A percentile compares a stretch with the other conserved stretches of the same genome.
These are phyloP conservation scores for Coccomyxa sp. DNA, from an alignment of 139 green algal species.

Conservation along the genomic window DNA sequence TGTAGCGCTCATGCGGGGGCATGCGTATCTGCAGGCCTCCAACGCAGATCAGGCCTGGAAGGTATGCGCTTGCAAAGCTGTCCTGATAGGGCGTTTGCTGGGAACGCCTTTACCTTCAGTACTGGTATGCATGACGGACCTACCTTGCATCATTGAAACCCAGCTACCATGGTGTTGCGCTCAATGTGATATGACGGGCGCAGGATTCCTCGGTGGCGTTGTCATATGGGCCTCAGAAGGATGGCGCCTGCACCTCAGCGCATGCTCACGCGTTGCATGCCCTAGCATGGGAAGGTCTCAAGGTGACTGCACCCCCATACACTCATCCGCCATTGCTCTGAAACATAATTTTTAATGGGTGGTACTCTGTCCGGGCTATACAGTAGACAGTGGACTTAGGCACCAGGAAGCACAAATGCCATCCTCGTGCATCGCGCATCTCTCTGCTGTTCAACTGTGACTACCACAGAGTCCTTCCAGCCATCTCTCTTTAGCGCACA, in stretches of 20 bases:
- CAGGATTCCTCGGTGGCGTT: conserved; percentile 15
- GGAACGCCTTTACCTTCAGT: background rate
- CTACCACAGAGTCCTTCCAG: no score
- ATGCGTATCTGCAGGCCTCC: conserved; percentile 1
- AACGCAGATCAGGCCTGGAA: conserved; percentile 5
- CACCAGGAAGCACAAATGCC: background rate
- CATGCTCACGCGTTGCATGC: conserved; percentile 23
- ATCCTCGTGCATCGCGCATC: background rate
- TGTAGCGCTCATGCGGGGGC: conserved; percentile 16
- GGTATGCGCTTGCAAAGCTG: background rate
- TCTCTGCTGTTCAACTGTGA: background rate
- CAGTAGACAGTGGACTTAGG: background rate
- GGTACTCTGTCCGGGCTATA: background rate
- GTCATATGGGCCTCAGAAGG: conserved; percentile 9
- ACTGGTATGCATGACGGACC: background rate
- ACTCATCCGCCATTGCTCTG: background rate
- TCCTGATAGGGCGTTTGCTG: no score
- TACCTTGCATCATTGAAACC: background rate
- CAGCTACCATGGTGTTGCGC: background rate
- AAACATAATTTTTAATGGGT: background rate
- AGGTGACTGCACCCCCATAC: background rate
- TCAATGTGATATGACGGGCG: background rate
- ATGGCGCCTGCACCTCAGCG: conserved; percentile 20
- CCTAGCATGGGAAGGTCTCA: conserved; percentile 18
- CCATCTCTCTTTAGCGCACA: background rate